phyloP scores from a whole-genome alignment of 139 green algal genomes.

The Chlorella sp. region DNA sequence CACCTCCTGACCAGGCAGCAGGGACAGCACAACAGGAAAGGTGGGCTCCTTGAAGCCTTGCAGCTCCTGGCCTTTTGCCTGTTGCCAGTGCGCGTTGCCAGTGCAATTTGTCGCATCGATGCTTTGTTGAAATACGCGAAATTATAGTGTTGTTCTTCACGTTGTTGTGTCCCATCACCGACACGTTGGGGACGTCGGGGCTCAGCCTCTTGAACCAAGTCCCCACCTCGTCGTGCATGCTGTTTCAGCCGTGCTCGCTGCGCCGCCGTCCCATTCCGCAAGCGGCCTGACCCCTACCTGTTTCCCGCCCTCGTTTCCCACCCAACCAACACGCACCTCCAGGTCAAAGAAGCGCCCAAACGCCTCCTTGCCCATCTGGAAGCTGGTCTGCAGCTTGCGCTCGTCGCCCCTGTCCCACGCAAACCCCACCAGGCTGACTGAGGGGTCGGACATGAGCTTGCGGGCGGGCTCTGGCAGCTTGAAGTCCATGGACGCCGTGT shows the following conservation, averaged over 20 bases:
- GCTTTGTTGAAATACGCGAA: too few relatives aligned
- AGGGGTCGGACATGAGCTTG: slow-evolving; percentile 29
- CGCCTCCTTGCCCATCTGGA: slow-evolving; percentile 19
- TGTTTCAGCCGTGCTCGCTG: too few relatives aligned
- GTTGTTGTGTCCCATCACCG: not conserved
- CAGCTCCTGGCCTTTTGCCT: too few relatives aligned
- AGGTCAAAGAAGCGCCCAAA: slow-evolving; percentile 27
- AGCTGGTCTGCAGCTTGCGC: slow-evolving; percentile 42
- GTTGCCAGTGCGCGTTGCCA: too few relatives aligned
- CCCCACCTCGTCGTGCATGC: too few relatives aligned
- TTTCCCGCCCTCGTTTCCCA: not conserved
- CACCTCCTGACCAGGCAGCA: slow-evolving; percentile 22
- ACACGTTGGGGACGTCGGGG: not conserved
- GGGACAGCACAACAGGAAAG: too few relatives aligned
- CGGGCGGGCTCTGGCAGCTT: slow-evolving; percentile 25
- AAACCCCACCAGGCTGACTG: slow-evolving; percentile 37
- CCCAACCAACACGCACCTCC: not conserved
- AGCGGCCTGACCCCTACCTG: not conserved
- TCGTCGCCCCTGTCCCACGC: slow-evolving; percentile 45
- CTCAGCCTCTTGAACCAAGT: too few relatives aligned
- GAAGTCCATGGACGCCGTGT: slow-evolving; percentile 14
- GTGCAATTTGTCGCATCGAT: too few relatives aligned
- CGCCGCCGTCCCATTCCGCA: too few relatives aligned
- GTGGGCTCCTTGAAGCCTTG: too few relatives aligned
- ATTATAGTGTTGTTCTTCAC: too few relatives aligned